Evolutionary conservation across 192 early-diverging fungal species (phyloP), one percentile per base, ranked within the genome.

Genomic region (Umbelopsis ramanniana): DNA sequence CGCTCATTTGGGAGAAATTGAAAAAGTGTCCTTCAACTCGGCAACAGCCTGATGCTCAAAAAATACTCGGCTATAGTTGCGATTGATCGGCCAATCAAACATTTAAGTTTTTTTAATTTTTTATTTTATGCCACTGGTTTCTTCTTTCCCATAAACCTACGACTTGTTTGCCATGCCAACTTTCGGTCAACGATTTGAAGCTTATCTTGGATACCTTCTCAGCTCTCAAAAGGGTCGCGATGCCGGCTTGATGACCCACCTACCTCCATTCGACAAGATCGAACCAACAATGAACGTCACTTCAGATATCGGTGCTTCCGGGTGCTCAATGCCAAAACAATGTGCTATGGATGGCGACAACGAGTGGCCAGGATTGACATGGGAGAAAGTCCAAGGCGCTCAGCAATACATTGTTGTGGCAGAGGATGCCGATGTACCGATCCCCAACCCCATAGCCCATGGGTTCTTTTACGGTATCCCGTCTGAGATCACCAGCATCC

Each of bases 271-370:
- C 46, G n/a, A 24, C 4, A 37, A 68, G 24, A 46, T 46, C n/a
- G 23, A 46, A 21, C 45, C 67, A 17, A 46, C 67, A 40, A 46
- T 68, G 0, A 68, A 17, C 14, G 40, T 68, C 38, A 47, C 17
- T 14, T 46, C 38, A 3, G 67, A 46, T 9, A 2, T 46, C 24
- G 67, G 67, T 4, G 43, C 67, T 14, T 26, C 40, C 17, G 43
- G 43, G 3, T 22, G 67, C 46, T 23, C n/a, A 46, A 46, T 68
- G 67, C 15, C 38, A 22, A 68, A 48, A 26, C 22, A 68, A 12
- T 68, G 46, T 26, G 7, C 67, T 7, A 15, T 23, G 67, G 67
- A 68, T 46, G 67, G 46, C 17, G 67, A n/a, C 21, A 38, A 68
- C 21, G 14, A 17, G 19, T 68, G 45, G 6, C 67, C 67, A 23